Evolutionary conservation across 108 stramenopile species (phyloP).

Genomic region (Skeletonema grethae): DNA sequence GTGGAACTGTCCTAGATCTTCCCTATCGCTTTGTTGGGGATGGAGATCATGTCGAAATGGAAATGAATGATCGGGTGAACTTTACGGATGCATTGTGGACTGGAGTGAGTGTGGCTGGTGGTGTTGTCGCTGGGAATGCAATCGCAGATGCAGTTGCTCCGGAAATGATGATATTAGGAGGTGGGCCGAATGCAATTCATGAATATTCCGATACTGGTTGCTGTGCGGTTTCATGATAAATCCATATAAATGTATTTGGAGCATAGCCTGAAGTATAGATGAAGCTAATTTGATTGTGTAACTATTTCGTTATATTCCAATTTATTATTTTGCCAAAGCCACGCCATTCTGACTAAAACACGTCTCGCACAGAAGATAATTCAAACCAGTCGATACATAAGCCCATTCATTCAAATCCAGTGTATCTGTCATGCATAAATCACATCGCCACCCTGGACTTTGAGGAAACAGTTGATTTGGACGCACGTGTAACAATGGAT

Average conservation of each 20-base stretch:
- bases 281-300: conserved; percentile 7
- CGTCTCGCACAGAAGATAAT: conserved; percentile 1
- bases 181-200: conserved; percentile 37
- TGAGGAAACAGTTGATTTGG: conserved; percentile 10
- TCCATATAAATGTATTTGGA: not conserved
- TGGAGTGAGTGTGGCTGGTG: conserved; percentile 15
- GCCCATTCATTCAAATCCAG: conserved; percentile 11
- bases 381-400: conserved; percentile 5
- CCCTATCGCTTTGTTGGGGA: conserved; percentile 81
- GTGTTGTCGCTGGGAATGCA: conserved; percentile 12
- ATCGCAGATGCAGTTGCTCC: conserved; percentile 15
- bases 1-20: conserved; percentile 80
- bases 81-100: conserved; percentile 36
- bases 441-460: conserved; percentile 23
- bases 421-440: conserved; percentile 8
- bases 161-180: conserved; percentile 45
- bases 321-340: not conserved
- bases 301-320: conserved; percentile 13
- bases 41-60: conserved; percentile 50
- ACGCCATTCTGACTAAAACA: conserved; percentile 10
- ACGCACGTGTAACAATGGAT: conserved; percentile 10
- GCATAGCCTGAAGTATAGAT: no score
- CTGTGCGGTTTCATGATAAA: not conserved
- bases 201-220: not conserved
- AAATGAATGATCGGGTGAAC: conserved; percentile 39